Evolutionary conservation across 148 eudicot species (phyloP), one percentile per base, ranked within the genome.

Genomic region (Fagopyrum esculentum): DNA sequence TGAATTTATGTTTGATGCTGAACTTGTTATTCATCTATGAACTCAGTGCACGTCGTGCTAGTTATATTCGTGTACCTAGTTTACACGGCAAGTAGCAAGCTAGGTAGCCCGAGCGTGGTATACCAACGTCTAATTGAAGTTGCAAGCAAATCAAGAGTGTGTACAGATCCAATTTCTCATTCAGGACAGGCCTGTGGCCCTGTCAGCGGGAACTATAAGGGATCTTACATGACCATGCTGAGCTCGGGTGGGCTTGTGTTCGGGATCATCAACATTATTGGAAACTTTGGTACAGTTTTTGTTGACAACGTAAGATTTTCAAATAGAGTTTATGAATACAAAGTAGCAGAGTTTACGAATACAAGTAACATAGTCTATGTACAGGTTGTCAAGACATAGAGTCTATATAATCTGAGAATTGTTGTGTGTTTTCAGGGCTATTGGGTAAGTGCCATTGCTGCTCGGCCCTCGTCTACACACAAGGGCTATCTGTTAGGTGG

Each of bases 361-460:
- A 22, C 26, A 22, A 22, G 26, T 22, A 22, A 22, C 26, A 22
- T 0, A 22, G 26, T 22, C 0, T 22, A 22, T 22, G 26, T 22
- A 22, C 26, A 22, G 26, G 26, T 0, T 22, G 26, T 22, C 26
- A 22, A 22, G 26, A 22, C 26, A 0, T 22, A 0, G 0, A 22
- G 22, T 16, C 17, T 12, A 8, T 63, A 3, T 9, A 30, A 47
- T 48, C 19, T 72, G 52, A 45, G 17, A 78, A 73, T 43, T 4
- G 5, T 68, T 12, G 19, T 10, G 30, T 15, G 5, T 2, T 69
- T 3, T 9, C 81, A 95, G 98, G 98, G 98, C 45, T 95, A 95
- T 77, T 95, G 97, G 98, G 93, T 95, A 60, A 95, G 98, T 86
- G 98, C 98, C 11, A 95, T 95, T 77, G 98, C 98, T 72, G 98